Conservation (phyloP, 2,329 filamentous ascomycete species). For the Ophiostoma fasciatum region DNA sequence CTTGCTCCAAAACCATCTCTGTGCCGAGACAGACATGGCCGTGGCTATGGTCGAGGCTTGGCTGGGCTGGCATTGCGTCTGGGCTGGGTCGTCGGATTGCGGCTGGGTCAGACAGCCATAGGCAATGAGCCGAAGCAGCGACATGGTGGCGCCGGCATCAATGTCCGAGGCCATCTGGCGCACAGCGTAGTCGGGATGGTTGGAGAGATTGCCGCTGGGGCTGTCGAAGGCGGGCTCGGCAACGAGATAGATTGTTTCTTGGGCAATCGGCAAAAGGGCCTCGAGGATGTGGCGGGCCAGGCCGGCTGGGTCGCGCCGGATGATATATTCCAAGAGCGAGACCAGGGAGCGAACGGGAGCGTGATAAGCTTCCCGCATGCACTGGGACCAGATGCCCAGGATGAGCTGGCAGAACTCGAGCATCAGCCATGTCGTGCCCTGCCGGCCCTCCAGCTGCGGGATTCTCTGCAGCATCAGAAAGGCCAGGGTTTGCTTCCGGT, state of each 20-base stretch:
- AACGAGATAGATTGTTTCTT: slow-evolving; percentile 45
- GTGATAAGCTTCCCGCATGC: slow-evolving; percentile 47
- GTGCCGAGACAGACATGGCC: slow-evolving; percentile 14
- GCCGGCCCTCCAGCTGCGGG: slow-evolving; percentile 37
- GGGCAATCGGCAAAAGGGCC: slow-evolving; percentile 37
- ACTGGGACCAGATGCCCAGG: slow-evolving; percentile 53
- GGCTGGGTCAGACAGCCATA: slow-evolving; percentile 36
- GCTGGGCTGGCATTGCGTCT: slow-evolving; percentile 1
- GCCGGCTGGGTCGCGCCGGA: slow-evolving; percentile 44
- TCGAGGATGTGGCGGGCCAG: slow-evolving; percentile 45
- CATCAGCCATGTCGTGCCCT: slow-evolving; percentile 38
- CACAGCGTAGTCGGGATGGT: slow-evolving; percentile 24
- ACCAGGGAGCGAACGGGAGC: slow-evolving; percentile 50
- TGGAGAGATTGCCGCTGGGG: slow-evolving; percentile 31
- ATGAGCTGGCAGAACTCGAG: slow-evolving; percentile 50
- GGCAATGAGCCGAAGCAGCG: slow-evolving; percentile 48
- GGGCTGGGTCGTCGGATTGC: slow-evolving; percentile 14
- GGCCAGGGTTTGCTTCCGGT: slow-evolving; percentile 48
- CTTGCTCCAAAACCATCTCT: slow-evolving; percentile 47
- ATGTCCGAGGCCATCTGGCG: slow-evolving; percentile 38
- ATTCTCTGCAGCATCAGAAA: slow-evolving; percentile 54
- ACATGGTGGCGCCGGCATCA: slow-evolving; percentile 47
- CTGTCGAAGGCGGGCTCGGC: slow-evolving; percentile 40
- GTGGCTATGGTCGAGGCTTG: slow-evolving; percentile 13
- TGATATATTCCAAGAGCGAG: slow-evolving; percentile 46